These are phyloP conservation scores for Fusarium protoensiforme DNA, from an alignment of 2,329 filamentous ascomycete species.

Conservation along the genomic window DNA sequence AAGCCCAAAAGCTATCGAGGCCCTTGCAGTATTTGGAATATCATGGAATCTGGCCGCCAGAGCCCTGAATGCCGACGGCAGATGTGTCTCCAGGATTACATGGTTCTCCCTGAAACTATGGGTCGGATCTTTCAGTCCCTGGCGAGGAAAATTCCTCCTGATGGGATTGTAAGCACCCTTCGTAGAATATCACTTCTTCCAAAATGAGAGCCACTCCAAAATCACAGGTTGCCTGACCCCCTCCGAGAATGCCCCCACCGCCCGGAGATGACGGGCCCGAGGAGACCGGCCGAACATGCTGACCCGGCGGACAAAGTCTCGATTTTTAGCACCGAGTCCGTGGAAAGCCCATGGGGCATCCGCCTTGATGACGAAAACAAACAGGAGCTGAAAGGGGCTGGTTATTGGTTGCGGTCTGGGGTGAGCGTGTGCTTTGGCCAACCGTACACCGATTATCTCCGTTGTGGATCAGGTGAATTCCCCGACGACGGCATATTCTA, in stretches of 20 bases:
- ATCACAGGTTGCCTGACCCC: neutral
- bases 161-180: neutral
- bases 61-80: neutral
- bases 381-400: neutral
- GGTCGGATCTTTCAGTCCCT: accelerated
- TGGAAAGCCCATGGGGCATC: neutral
- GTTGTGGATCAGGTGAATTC: neutral
- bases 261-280: neutral
- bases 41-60: neutral
- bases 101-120: neutral
- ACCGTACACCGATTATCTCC: neutral
- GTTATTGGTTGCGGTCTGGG: neutral
- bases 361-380: neutral
- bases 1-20: neutral
- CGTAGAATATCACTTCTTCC: neutral
- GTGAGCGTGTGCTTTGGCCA: neutral
- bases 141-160: neutral
- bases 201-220: neutral
- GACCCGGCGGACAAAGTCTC: neutral
- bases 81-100: neutral
- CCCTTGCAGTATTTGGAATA: neutral
- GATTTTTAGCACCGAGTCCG: neutral
- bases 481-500: neutral
- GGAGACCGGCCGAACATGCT: neutral
- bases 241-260: neutral